phyloP scores from a whole-genome alignment of 345 rosid genomes.

The Hypericum perforatum region DNA sequence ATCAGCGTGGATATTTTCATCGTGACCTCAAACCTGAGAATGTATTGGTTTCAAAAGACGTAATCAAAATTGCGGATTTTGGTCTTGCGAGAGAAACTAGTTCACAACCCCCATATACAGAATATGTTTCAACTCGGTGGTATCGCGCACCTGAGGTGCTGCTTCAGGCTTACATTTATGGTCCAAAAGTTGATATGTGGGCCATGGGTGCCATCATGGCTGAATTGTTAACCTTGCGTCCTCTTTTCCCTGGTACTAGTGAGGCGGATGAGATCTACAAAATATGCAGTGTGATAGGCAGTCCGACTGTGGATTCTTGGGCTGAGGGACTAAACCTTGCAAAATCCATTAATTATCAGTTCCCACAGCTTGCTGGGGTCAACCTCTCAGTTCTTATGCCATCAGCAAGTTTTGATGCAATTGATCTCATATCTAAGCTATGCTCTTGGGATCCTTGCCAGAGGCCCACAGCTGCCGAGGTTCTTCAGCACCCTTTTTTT shows the following conservation, averaged over 20 bases:
- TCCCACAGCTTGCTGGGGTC: constrained; percentile 3
- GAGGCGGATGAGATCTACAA: background rate
- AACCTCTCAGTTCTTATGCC: background rate
- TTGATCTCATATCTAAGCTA: constrained; percentile 10
- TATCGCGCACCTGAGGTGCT: background rate
- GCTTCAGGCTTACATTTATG: background rate
- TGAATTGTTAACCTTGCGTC: background rate
- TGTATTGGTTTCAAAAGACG: background rate
- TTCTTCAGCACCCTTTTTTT: background rate
- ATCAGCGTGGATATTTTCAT: background rate
- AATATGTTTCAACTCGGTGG: background rate
- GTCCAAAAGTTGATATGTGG: background rate
- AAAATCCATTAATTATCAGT: background rate
- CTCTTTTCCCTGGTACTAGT: constrained; percentile 6
- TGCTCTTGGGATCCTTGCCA: background rate
- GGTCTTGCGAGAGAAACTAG: background rate
- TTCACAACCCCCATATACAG: background rate
- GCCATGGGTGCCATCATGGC: constrained; percentile 3
- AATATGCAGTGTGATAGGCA: background rate
- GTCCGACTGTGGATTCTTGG: background rate
- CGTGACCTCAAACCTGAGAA: constrained; percentile 6
- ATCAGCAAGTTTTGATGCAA: background rate
- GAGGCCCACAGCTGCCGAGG: background rate
- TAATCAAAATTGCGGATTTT: background rate
- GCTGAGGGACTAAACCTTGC: background rate